Evolutionary conservation across 768 basidiomycete species (phyloP), one percentile per base, ranked within the genome.

Genomic region (Sarcomyxa edulis): DNA sequence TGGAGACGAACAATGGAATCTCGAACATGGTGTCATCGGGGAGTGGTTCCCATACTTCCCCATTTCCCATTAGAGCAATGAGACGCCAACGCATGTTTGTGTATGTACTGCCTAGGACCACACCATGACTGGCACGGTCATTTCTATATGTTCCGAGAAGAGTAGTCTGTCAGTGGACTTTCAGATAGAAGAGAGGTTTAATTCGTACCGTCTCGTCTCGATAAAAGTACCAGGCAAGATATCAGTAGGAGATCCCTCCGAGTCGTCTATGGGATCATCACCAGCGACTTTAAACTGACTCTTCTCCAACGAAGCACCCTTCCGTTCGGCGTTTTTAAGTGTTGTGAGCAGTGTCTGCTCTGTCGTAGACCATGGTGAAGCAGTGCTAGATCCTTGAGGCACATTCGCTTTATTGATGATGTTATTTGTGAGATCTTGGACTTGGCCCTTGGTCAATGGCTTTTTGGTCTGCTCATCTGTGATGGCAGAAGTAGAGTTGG

Each of bases 21-120:
- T 65, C 49, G 52, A 81, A 84, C 49, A 69, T 64, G 48, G 84
- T 62, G 42, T 88, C 82, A n/a, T 62, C 48, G 8, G 62, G 61
- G 12, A 60, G 48, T 42, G 75, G 72, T 2, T 51, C 42, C 65
- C 74, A 71, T 2, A 78, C 35, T 39, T 81, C 76, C 4, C 85
- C 85, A 52, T 67, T 40, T 50, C 72, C 50, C 55, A 71, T 50
- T 9, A 64, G 36, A 27, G 31, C 7, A 16, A 43, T 12, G 15
- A 47, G n/a, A 21, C 23, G 32, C 47, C 44, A 52, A 22, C 42
- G 43, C 20, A 48, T 46, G 26, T 60, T 48, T 6, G 29, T 16
- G 11, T 47, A 43, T 4, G 15, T 11, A 39, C 66, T 58, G 11
- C 55, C 57, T 9, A 72, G 41, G 14, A 70, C 61, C 16, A 72